phyloP scores from a whole-genome alignment of 176 grass and related monocot genomes.

The Zoysia japonica region DNA sequence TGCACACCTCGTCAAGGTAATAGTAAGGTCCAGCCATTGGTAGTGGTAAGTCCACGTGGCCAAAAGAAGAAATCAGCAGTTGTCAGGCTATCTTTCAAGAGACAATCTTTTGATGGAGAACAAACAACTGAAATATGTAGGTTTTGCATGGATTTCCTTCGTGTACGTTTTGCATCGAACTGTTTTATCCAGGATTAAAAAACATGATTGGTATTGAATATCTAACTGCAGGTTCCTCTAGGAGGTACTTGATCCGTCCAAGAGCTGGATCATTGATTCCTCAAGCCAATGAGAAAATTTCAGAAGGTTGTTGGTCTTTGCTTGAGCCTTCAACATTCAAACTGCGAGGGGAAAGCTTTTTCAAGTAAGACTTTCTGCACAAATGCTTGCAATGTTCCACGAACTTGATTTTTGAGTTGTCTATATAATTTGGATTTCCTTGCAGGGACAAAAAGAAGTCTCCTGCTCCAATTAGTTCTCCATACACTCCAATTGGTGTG shows the following conservation, averaged over 20 bases:
- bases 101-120: conserved; percentile 89
- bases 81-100: conserved; percentile 87
- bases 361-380: conserved; percentile 62
- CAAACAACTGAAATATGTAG: conserved; percentile 93
- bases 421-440: conserved; percentile 29
- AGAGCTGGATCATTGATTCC: conserved; percentile 72
- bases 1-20: conserved; percentile 70
- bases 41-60: conserved; percentile 50
- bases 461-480: conserved; percentile 56
- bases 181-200: background rate
- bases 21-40: conserved; percentile 74
- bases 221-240: conserved; percentile 65
- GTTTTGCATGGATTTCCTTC: conserved; percentile 6
- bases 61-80: conserved; percentile 84
- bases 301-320: conserved; percentile 75
- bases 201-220: conserved; percentile 26
- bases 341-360: conserved; percentile 83
- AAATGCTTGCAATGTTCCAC: background rate
- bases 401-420: conserved; percentile 33
- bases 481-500: conserved; percentile 83
- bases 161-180: background rate
- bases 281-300: conserved; percentile 59
- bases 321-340: conserved; percentile 87
- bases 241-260: conserved; percentile 72
- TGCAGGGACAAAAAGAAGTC: conserved; percentile 89